These are phyloP conservation scores for Ophiosphaerella narmari DNA, from an alignment of 2,329 filamentous ascomycete species.

Conservation along the genomic window DNA sequence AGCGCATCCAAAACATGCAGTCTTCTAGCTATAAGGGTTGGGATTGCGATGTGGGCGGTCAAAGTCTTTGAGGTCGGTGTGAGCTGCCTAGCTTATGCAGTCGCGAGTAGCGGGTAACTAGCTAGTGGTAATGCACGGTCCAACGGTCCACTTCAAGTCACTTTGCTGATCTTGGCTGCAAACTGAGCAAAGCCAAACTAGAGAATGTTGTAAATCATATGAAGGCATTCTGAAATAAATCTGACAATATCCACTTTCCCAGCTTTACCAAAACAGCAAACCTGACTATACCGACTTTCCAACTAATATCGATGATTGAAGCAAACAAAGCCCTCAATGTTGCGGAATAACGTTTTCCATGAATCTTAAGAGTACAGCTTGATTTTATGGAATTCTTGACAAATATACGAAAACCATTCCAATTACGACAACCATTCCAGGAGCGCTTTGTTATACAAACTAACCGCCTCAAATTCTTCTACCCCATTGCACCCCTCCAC, in stretches of 20 bases:
- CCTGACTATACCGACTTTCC: too few species aligned
- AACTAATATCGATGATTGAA: too few species aligned
- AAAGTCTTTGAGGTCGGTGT: conserved; percentile 20
- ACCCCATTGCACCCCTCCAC: conserved; percentile 11
- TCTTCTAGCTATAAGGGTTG: conserved; percentile 7
- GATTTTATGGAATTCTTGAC: too few species aligned
- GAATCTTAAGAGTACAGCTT: too few species aligned
- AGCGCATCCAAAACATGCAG: conserved; percentile 19
- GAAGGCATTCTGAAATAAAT: too few species aligned
- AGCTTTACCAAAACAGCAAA: too few species aligned
- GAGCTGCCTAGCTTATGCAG: conserved; percentile 19
- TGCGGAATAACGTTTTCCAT: too few species aligned
- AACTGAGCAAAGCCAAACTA: too few species aligned
- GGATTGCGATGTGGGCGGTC: conserved; percentile 13
- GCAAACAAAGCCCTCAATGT: too few species aligned
- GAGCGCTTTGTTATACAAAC: conserved; percentile 11
- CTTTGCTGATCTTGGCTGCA: too few species aligned
- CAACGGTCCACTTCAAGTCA: neutral
- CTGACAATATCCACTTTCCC: too few species aligned
- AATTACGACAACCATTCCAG: conserved; percentile 9
- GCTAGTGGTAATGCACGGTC: neutral
- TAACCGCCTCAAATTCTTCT: conserved; percentile 9
- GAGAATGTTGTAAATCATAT: too few species aligned
- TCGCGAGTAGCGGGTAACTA: conserved; percentile 1
- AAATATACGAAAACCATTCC: conserved; percentile 7